Conservation (phyloP, 208 protist species). For the Plasmodiophora brassicae region DNA sequence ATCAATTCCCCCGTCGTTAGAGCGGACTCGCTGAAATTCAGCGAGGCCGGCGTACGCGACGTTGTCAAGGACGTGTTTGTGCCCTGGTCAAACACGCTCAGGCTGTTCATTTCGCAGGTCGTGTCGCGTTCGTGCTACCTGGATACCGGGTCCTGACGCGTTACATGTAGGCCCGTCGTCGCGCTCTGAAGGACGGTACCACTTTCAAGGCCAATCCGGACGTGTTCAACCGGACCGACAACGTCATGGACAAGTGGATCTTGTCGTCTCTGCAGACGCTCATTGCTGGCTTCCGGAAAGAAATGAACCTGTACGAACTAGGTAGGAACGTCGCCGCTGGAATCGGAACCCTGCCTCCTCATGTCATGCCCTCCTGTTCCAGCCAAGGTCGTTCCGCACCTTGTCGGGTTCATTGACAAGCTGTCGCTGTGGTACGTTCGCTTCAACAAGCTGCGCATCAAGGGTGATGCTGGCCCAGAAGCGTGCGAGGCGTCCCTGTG, state of each 20-base stretch:
- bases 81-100: constrained; percentile 94
- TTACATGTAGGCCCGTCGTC: neutral
- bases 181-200: neutral
- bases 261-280: constrained; percentile 82
- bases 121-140: neutral
- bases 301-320: constrained; percentile 75
- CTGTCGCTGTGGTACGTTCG: constrained; percentile 99
- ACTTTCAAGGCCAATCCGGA: neutral
- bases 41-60: constrained; percentile 76
- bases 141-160: neutral
- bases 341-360: no score
- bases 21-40: constrained; percentile 78
- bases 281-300: constrained; percentile 81
- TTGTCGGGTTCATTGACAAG: constrained; percentile 92
- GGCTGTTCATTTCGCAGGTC: constrained; percentile 88
- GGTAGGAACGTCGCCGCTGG: neutral
- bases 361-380: no score
- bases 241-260: constrained; percentile 97
- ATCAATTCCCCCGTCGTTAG: constrained; percentile 98
- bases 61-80: constrained; percentile 96
- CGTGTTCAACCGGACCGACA: constrained; percentile 36
- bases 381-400: constrained; percentile 82
- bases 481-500: constrained; percentile 35
- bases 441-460: constrained; percentile 90
- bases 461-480: constrained; percentile 56